Base-by-base conservation (phyloP, 805 yeast genomes). In the Wickerhamia fluorescens region DNA sequence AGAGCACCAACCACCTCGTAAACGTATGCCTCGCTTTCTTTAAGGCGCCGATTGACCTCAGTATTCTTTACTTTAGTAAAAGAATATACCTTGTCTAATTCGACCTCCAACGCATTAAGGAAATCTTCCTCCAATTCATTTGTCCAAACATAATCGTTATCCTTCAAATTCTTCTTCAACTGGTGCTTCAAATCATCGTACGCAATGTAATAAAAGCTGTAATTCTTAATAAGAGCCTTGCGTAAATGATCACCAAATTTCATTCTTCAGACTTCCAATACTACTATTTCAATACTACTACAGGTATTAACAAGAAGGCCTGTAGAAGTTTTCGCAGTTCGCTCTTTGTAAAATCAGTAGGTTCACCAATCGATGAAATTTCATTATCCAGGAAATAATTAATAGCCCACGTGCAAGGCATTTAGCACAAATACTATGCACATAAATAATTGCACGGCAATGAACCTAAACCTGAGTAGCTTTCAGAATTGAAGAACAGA, bases 171-270 rank as follows among this genome's bases (percentile, higher is more conserved):
- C 38, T 75, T 74, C 47, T 85, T 81, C 49, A 92, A 61, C 40
- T 76, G 80, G 42, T 79, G 75, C 59, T 89, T 89, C 52, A 89
- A 69, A 51, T 85, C 95, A 59, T 89, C 96, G 50, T 89, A 89
- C 29, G 86, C 72, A 44, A 89, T 78, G 55, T 92, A 92, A 60
- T 92, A 92, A 63, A 81, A 86, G 42, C 80, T 74, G 59, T 88
- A 88, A 56, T 86, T 92, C 56, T 84, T 81, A 56, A 88, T 88
- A 39, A 89, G 76, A 31, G 95, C 83, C 42, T 83, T 78, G 53
- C 85, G 78, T 45, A 89, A 71, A 48, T 86, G 94, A 56, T 88
- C 95, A 18, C 98, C 98, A 49, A 92, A 92, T 71, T 88, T 89
- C 96, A 92, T 92, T 20, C 9, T n/a, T n/a, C n/a, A n/a, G n/a